Evolutionary conservation across 2,329 filamentous ascomycete species (phyloP).

Genomic region (Drechslera avenae): DNA sequence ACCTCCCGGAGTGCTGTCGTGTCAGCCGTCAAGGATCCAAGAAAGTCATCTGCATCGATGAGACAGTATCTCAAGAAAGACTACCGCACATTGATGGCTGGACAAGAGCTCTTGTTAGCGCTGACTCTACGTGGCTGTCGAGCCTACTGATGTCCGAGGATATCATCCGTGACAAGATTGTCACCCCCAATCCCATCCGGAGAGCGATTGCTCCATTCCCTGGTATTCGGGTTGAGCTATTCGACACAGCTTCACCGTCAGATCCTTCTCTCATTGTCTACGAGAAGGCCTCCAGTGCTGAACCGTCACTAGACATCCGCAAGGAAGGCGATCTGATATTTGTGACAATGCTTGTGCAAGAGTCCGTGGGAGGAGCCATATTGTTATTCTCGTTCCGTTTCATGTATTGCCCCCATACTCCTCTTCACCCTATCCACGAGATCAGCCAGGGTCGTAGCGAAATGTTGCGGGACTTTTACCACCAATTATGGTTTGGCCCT

Average conservation of each 20-base stretch:
- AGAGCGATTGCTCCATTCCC: slow-evolving; percentile 16
- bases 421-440: slow-evolving; percentile 19
- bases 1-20: background rate
- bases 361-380: slow-evolving; percentile 4
- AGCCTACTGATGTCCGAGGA: background rate
- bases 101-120: background rate
- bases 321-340: background rate
- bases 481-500: slow-evolving; percentile 20
- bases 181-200: slow-evolving; percentile 22
- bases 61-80: background rate
- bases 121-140: background rate
- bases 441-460: slow-evolving; percentile 16
- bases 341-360: background rate
- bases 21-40: background rate
- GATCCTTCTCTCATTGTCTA: background rate
- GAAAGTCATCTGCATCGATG: background rate
- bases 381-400: slow-evolving; percentile 20
- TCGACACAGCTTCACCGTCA: background rate
- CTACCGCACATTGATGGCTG: background rate
- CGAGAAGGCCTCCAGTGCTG: background rate
- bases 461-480: slow-evolving; percentile 17
- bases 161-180: slow-evolving; percentile 16
- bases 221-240: background rate
- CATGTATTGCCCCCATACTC: slow-evolving; percentile 20
- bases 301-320: background rate